These are phyloP conservation scores for Neurospora sp. DNA, from an alignment of 495 filamentous ascomycete genomes.

Conservation along the genomic window DNA sequence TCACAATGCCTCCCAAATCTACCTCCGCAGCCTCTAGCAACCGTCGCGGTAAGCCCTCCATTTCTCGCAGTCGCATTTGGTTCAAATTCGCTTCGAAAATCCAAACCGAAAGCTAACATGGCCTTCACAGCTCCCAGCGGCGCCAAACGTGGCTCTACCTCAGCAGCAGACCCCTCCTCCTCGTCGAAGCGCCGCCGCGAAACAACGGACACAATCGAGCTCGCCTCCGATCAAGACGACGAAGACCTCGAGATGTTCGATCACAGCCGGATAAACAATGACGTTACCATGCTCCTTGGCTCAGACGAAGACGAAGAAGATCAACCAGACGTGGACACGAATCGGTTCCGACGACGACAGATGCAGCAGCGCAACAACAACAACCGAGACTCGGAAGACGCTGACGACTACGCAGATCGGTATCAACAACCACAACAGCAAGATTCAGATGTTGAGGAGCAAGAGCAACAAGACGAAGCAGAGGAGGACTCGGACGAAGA, in stretches of 20 bases:
- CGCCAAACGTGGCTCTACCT: background rate
- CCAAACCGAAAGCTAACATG: background rate
- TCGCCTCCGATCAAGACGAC: background rate
- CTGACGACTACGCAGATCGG: background rate
- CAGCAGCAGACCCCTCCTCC: background rate
- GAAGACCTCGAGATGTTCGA: background rate
- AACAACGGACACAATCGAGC: background rate
- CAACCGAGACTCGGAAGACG: background rate
- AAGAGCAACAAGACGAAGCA: constrained; percentile 7
- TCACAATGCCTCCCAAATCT: background rate
- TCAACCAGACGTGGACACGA: background rate
- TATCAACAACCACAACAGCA: constrained; percentile 5
- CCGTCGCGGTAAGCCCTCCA: background rate
- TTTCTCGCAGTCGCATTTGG: background rate
- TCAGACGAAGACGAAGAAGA: background rate
- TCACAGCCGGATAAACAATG: background rate
- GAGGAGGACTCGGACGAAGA: constrained; percentile 25
- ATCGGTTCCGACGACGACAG: background rate
- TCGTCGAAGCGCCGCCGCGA: background rate
- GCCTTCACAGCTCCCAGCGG: background rate
- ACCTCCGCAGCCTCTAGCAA: background rate
- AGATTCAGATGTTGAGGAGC: constrained; percentile 15
- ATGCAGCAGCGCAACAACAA: background rate
- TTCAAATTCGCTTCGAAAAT: background rate
- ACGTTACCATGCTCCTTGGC: background rate